Evolutionary conservation across 495 filamentous ascomycete genomes (phyloP).

Genomic region (Bombardia bombarda): DNA sequence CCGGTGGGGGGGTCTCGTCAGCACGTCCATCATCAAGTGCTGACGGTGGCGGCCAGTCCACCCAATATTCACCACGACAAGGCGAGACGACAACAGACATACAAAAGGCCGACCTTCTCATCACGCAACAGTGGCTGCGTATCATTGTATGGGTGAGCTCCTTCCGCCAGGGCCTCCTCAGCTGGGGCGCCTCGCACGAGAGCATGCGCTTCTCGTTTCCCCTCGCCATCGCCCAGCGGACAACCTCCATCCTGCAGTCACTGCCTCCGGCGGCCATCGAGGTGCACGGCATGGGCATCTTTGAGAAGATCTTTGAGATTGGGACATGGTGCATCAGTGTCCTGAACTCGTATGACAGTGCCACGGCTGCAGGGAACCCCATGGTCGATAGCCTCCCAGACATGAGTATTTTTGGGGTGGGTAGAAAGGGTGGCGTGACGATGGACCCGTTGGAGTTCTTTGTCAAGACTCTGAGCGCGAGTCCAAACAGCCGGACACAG

Average conservation of each 20-base stretch:
- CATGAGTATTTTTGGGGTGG: neutral
- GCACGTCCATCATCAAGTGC: no score
- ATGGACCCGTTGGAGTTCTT: slow-evolving; percentile 14
- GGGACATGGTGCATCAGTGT: slow-evolving; percentile 46
- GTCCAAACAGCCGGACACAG: slow-evolving; percentile 9
- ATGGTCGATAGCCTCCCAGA: neutral
- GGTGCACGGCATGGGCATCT: slow-evolving; percentile 52
- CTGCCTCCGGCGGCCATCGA: slow-evolving; percentile 46
- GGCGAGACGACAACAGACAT: slow-evolving; percentile 31
- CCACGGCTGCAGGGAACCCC: neutral
- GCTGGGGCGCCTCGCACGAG: slow-evolving; percentile 32
- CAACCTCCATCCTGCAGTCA: slow-evolving; percentile 41
- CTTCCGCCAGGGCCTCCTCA: slow-evolving; percentile 45
- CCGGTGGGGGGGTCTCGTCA: no score
- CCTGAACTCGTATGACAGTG: slow-evolving; percentile 23
- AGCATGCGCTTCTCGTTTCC: slow-evolving; percentile 51
- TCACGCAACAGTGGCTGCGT: slow-evolving; percentile 57
- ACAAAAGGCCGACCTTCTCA: slow-evolving; percentile 53
- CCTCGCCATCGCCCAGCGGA: slow-evolving; percentile 44
- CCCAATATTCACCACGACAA: neutral
- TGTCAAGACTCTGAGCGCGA: slow-evolving; percentile 11
- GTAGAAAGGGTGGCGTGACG: neutral
- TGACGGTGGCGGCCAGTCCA: neutral
- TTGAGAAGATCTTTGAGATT: slow-evolving; percentile 49
- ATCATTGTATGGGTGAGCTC: slow-evolving; percentile 55